Evolutionary conservation across 2,329 filamentous ascomycete species (phyloP), one percentile per base, ranked within the genome.

Genomic region (Thielaviopsis populi): DNA sequence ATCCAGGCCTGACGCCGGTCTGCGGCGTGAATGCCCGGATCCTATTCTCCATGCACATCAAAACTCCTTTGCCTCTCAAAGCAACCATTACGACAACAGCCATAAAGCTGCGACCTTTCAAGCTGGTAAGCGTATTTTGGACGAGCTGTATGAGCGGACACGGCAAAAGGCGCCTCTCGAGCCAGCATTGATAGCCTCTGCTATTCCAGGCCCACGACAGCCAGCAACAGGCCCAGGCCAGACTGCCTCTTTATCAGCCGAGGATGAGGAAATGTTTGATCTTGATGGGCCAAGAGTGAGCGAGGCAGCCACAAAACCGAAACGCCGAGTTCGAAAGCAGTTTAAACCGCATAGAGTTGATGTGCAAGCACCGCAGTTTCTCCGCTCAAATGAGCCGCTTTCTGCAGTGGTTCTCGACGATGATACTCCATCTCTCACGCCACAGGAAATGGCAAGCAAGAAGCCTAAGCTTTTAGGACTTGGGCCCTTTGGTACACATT

Each of bases 401-500:
- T 71, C 67, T 0, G 30, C 50, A 41, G 22, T 66, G 24, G n/a
- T 63, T 2, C 30, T 59, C 2, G 59, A 66, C 13, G 62, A 66
- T 19, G 65, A 63, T 7, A 56, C 56, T n/a, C 46, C 24, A 4
- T 2, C 41, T 41, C 41, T n/a, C 11, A 33, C 41, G 6, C 15
- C 40, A 13, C 19, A 15, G 10, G 13, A 30, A 3, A 27, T 40
- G 17, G 46, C n/a, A 41, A 65, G 56, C 19, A 27, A 37, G 68
- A 71, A 7, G 67, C 68, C 2, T 54, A 75, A 70, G 54, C 68
- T 86, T n/a, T 68, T 70, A 11, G 82, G 83, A 0, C 72, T 87
- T 7, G 82, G 80, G 0, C 80, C 82, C 0, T 84, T 82, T 69
- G 83, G 83, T 0, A 82, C 80, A 1, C 76, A 78, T 27, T 86